phyloP scores from a whole-genome alignment of 2,329 filamentous ascomycete genomes.

The Fusarium aywerte region DNA sequence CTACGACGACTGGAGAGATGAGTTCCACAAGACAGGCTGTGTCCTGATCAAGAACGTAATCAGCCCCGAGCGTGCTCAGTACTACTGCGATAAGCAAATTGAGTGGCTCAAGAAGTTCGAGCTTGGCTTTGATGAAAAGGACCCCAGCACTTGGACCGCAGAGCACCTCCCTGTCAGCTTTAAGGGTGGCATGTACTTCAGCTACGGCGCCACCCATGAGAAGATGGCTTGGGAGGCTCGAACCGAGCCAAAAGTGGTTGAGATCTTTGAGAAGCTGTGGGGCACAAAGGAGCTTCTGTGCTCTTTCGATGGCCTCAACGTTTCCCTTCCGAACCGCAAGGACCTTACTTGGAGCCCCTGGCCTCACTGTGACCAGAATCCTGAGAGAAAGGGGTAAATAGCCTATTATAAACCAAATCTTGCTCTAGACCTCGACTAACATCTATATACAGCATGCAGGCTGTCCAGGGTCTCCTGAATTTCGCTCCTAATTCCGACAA shows the following conservation, averaged over 20 bases:
- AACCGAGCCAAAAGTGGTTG: conserved; percentile 59
- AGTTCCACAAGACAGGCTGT: conserved; percentile 41
- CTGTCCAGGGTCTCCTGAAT: conserved; percentile 23
- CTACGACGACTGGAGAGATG: conserved; percentile 41
- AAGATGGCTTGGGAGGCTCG: conserved; percentile 61
- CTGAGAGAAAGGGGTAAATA: conserved; percentile 50
- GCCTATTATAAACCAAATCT: no score
- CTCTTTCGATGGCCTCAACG: conserved; percentile 54
- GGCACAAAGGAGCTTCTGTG: conserved; percentile 59
- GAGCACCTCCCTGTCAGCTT: conserved; percentile 39
- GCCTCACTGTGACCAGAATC: conserved; percentile 42
- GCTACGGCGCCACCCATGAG: conserved; percentile 60
- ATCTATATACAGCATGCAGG: no score
- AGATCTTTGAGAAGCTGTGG: conserved; percentile 59
- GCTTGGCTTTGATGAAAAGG: conserved; percentile 40
- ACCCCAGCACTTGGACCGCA: conserved; percentile 34
- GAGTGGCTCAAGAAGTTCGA: conserved; percentile 43
- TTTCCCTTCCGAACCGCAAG: conserved; percentile 56
- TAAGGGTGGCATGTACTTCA: conserved; percentile 59
- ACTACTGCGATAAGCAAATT: conserved; percentile 42
- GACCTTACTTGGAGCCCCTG: conserved; percentile 46
- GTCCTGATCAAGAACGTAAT: conserved; percentile 43
- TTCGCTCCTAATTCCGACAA: conserved; percentile 50
- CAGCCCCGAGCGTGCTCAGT: conserved; percentile 36
- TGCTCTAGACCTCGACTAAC: no score